Percentiles rank a stretch among this genome's conserved stretches.
These are phyloP conservation scores for Leccinum broughii DNA, from an alignment of 768 basidiomycete species.

Conservation along the genomic window DNA sequence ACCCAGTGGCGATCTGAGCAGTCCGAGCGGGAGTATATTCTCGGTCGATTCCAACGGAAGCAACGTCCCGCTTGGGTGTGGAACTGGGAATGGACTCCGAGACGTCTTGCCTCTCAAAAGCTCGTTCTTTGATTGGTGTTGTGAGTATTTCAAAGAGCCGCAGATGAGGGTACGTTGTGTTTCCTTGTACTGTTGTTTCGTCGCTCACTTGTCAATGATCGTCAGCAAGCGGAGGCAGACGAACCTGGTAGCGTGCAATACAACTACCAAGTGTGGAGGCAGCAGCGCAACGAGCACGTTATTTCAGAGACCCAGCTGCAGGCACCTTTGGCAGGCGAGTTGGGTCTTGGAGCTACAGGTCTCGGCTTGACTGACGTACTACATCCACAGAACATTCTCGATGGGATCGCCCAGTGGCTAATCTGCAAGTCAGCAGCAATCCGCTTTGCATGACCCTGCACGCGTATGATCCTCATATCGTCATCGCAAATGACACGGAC, in stretches of 20 bases:
- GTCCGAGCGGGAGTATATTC: conserved; percentile 75
- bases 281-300: conserved; percentile 84
- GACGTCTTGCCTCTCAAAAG: conserved; percentile 90
- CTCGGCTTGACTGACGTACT: background rate
- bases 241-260: conserved; percentile 94
- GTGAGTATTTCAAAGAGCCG: conserved; percentile 96
- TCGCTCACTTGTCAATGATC: conserved; percentile 15
- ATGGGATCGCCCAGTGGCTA: conserved; percentile 76
- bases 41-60: conserved; percentile 70
- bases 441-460: conserved; percentile 87
- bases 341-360: conserved; percentile 22
- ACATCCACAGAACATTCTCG: conserved; percentile 49
- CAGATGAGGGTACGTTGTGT: conserved; percentile 85
- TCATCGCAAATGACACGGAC: conserved; percentile 83
- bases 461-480: conserved; percentile 86
- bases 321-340: conserved; percentile 72
- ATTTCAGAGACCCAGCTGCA: conserved; percentile 67
- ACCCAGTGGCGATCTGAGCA: conserved; percentile 48
- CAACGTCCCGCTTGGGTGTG: conserved; percentile 72
- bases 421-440: conserved; percentile 55
- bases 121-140: conserved; percentile 92
- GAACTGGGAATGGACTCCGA: conserved; percentile 77
- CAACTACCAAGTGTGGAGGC: conserved; percentile 95
- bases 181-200: background rate
- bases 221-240: conserved; percentile 88